These are phyloP conservation scores for Talaromyces nanjingensis DNA, from an alignment of 495 filamentous ascomycete genomes.

Conservation along the genomic window DNA sequence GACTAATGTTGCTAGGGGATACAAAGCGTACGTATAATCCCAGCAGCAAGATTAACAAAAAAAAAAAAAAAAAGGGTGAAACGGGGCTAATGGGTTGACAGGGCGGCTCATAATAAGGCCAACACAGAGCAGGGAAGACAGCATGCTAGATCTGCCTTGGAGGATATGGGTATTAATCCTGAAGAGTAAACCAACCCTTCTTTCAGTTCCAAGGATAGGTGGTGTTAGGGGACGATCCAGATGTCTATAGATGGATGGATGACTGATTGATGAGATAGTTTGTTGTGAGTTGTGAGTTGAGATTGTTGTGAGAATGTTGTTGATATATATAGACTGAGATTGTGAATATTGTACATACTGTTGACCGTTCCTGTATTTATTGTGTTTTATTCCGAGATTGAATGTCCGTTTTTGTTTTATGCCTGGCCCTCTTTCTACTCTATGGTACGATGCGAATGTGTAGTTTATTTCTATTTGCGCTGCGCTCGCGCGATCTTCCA, in stretches of 20 bases:
- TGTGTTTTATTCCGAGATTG: neutral
- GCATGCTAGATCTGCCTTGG: constrained; percentile 5
- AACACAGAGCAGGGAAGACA: constrained; percentile 7
- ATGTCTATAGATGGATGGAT: no score
- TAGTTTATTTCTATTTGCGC: neutral
- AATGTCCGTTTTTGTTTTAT: neutral
- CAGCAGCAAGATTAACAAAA: neutral
- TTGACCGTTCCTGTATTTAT: neutral
- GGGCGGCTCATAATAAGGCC: constrained; percentile 6
- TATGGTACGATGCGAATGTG: neutral
- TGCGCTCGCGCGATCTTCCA: constrained; percentile 45
- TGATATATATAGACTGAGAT: constrained; percentile 3
- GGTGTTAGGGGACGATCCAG: no score
- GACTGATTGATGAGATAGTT: neutral
- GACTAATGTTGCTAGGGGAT: constrained; percentile 14
- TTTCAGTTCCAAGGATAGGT: neutral
- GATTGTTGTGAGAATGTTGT: neutral
- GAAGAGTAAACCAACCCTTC: constrained; percentile 4
- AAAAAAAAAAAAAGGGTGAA: neutral
- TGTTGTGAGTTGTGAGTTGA: neutral
- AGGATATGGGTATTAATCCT: constrained; percentile 7
- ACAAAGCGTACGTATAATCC: constrained; percentile 14
- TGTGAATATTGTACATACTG: neutral
- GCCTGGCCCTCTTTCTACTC: neutral
- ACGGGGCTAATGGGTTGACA: neutral